Evolutionary conservation across 2,329 filamentous ascomycete species (phyloP), one percentile per base, ranked within the genome.

Genomic region (Microdochium bolleyi): DNA sequence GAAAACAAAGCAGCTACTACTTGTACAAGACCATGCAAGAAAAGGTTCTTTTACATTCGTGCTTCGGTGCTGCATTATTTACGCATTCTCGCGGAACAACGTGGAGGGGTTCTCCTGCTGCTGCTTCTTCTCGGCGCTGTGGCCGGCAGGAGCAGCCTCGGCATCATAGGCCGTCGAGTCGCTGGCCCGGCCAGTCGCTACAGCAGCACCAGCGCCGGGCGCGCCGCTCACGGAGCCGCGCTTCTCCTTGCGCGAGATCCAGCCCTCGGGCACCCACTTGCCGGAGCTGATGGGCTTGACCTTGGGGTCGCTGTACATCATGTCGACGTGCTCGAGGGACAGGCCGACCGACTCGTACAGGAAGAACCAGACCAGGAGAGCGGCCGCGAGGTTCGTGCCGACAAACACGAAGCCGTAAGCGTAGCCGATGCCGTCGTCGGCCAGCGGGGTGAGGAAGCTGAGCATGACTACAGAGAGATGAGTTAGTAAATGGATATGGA

Each of bases 251-350:
- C 68, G 68, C 50, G 67, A 74, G 55, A 68, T 59, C 55, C 73
- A 75, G n/a, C 73, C 73, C 1, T 68, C 69, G 14, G 73, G 73
- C 34, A 70, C 66, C 78, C 78, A 87, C 56, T 74, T 70, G 55
- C 70, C 65, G 60, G 79, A 83, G 63, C 75, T 77, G 78, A 82
- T 84, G 2, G 84, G 77, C 65, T 78, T 80, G n/a, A 87, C 74
- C 44, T 73, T 57, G 2, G 58, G 67, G 21, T 83, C 69, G 49
- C 84, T 76, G 64, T 89, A 89, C 82, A 87, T 85, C 51, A 80
- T 77, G 65, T 89, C 85, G 53, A 89, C 81, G 59, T 87, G 82
- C 69, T 89, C 85, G n/a, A 89, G 74, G 13, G 80, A 82, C 10
- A 85, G 76, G 41, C 76, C 79, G 55, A 80, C 77, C 16, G 78